Evolutionary conservation across 1,284 basidiomycete genomes (phyloP).

Genomic region (Ceratobasidium sp.): DNA sequence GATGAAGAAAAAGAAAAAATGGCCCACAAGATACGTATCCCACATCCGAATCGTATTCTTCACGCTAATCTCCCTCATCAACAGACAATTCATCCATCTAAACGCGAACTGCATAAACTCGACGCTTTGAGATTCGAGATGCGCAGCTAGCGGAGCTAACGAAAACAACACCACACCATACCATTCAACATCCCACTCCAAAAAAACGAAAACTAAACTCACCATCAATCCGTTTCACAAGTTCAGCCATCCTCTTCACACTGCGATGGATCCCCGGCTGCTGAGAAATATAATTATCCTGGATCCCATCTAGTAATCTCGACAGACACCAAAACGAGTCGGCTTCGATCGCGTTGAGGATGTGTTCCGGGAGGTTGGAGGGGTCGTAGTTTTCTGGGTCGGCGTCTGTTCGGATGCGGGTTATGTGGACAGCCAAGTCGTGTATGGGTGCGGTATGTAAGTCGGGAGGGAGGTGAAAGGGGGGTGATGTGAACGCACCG

Average conservation of each 20-base stretch:
- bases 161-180: neutral
- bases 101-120: slow-evolving; percentile 99
- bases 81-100: slow-evolving; percentile 97
- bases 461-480: too few relatives aligned
- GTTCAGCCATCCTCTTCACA: slow-evolving; percentile 90
- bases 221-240: slow-evolving; percentile 94
- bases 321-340: slow-evolving; percentile 98
- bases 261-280: slow-evolving; percentile 95
- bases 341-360: slow-evolving; percentile 88
- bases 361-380: slow-evolving; percentile 73
- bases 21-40: slow-evolving; percentile 93
- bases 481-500: slow-evolving; percentile 63
- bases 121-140: slow-evolving; percentile 89
- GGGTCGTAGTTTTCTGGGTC: slow-evolving; percentile 91
- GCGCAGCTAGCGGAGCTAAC: slow-evolving; percentile 81
- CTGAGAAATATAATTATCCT: slow-evolving; percentile 95
- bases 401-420: slow-evolving; percentile 70
- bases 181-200: neutral
- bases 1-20: neutral
- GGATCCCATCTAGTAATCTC: slow-evolving; percentile 92
- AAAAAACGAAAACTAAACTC: slow-evolving; percentile 51
- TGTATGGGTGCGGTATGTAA: too few relatives aligned
- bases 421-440: too few relatives aligned
- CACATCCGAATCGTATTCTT: slow-evolving; percentile 97
- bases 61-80: slow-evolving; percentile 96